Conservation (phyloP, 2,329 filamentous ascomycete species). For the Cordyceps tenuipes region DNA sequence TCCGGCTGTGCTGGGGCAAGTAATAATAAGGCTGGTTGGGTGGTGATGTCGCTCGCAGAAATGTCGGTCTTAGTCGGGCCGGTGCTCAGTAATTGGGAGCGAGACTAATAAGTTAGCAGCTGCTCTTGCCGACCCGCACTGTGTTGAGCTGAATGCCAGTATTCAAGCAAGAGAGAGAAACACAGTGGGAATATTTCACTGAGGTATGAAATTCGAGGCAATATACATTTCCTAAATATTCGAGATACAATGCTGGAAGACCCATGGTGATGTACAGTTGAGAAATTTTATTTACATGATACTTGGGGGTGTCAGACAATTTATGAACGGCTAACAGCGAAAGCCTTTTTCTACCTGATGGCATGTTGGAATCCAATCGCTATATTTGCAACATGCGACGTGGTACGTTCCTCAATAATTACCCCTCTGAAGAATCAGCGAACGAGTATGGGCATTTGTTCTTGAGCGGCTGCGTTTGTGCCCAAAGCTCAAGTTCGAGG, state of each 20-base stretch:
- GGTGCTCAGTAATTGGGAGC: neutral
- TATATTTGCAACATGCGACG: neutral
- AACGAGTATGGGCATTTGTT: neutral
- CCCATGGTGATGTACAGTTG: neutral
- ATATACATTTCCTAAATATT: neutral
- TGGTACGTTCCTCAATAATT: neutral
- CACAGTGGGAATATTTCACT: neutral
- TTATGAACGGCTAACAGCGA: neutral
- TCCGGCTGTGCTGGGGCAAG: slow-evolving; percentile 9
- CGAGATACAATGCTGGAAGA: neutral
- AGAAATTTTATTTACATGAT: neutral
- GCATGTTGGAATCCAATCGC: neutral
- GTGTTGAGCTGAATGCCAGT: neutral
- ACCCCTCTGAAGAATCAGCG: neutral
- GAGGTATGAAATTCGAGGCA: neutral
- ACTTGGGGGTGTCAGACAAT: neutral
- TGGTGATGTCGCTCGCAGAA: slow-evolving; percentile 5
- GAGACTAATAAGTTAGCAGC: neutral
- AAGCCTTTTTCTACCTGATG: neutral
- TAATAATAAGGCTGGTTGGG: neutral
- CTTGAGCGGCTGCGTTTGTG: neutral
- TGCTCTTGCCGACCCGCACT: slow-evolving; percentile 6
- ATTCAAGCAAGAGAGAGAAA: neutral
- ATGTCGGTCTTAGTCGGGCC: slow-evolving; percentile 14
- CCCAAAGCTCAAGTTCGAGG: neutral